phyloP scores from a whole-genome alignment of 768 basidiomycete species.

The Tulasnella calospora region DNA sequence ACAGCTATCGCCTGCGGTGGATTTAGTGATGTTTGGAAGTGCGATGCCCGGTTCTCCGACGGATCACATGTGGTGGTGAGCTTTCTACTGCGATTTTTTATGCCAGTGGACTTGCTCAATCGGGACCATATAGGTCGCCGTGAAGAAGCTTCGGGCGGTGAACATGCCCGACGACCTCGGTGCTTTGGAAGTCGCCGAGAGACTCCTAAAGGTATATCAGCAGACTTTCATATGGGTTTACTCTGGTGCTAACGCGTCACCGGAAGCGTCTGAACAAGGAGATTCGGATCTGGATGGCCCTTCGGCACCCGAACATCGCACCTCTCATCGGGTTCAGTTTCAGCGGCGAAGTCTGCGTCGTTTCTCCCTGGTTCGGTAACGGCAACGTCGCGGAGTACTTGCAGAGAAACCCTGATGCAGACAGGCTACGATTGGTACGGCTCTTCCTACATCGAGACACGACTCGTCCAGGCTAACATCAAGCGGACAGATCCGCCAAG shows the following conservation, averaged over 20 bases:
- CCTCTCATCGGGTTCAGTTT: constrained; percentile 11
- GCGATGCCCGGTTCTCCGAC: constrained; percentile 1
- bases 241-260: not conserved
- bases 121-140: not conserved
- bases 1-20: constrained; percentile 14
- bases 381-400: not conserved
- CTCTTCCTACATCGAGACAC: not conserved
- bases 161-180: not conserved
- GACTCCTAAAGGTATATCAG: constrained; percentile 1
- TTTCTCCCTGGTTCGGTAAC: not conserved
- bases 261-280: not conserved
- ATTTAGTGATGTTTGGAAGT: constrained; percentile 19
- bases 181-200: not conserved
- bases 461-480: no score
- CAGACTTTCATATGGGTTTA: not conserved
- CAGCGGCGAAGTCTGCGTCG: not conserved
- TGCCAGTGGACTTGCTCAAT: not conserved
- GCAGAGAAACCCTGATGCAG: constrained; percentile 2
- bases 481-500: not conserved
- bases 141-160: constrained; percentile 7
- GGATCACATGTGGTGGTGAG: not conserved
- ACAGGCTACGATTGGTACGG: not conserved
- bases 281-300: constrained; percentile 2
- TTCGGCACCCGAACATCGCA: constrained; percentile 7
- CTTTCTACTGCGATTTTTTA: not conserved